Base-by-base conservation (phyloP, 345 rosid species). In the Populus nigra region DNA sequence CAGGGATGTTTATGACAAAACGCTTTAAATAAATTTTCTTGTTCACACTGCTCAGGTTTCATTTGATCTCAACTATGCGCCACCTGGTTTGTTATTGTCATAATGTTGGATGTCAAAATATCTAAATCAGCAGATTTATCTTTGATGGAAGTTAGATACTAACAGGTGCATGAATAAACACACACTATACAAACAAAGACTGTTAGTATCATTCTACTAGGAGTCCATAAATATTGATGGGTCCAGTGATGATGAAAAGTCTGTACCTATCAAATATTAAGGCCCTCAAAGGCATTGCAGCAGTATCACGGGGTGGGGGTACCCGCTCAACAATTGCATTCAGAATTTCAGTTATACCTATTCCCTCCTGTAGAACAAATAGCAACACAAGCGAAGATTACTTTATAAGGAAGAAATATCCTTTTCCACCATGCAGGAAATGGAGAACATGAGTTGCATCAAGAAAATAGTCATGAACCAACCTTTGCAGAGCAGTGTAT, bases 401-500 rank as follows among this genome's bases (percentile, higher is more conserved):
- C 35, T 23, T 27, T 53, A 53, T 65, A 70, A 72, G 55, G 63
- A 72, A 29, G 43, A 35, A 74, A 50, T 47, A 74, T 35, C 69
- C 20, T 63, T 74, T 73, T 31, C 23, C 18, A 59, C 47, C 1
- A 4, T 29, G 57, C 38, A 47, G 31, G 17, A 39, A 62, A 59
- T 23, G 49, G 11, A n/a, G 27, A 12, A 45, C 43, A 71, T 43
- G 39, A 59, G 70, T 8, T 49, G 13, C 35, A 70, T 25, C 25
- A 67, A 74, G 53, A 73, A 29, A 76, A 71, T 29, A 69, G 49
- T 66, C 69, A 22, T 35, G 66, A 75, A 76, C 91, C 76, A 83
- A 95, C 99, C 99, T 96, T 96, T 79, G 99, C 99, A 13, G 99
- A 96, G 90, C 99, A 96, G 78, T 84, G 83, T 83, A 96, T 92